Base-by-base conservation (phyloP, 140 eudicot species). In the Ambrosia hybrid region DNA sequence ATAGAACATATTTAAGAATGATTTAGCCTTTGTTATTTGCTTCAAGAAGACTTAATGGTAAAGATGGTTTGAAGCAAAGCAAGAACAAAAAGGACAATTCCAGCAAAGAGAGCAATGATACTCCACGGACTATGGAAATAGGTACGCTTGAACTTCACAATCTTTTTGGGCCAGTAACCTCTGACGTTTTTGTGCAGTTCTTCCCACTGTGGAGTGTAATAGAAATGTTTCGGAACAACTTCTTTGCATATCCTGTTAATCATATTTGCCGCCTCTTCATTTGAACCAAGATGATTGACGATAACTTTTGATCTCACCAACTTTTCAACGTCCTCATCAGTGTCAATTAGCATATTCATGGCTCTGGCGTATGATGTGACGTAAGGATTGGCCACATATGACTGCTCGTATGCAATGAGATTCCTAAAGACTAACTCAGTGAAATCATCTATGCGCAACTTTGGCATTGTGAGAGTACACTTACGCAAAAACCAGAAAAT, bases 221-320 rank as follows among this genome's bases (percentile, higher is more conserved):
- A 48, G n/a, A 48, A 53, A 53, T 53, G 21, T n/a, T 15, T 4
- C n/a, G 21, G 21, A 6, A 53, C 21, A 53, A 53, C 59, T 13
- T 53, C 21, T 53, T 53, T 53, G 59, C 59, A 53, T 13, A 13
- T 53, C 21, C 21, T 53, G 21, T 53, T 53, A 13, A 53, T 53
- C 59, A 53, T 53, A n/a, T 53, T 53, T 53, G 59, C 59, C 3
- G 59, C 59, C 21, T 53, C 59, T 53, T 53, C 59, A 53, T 53
- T n/a, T 15, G 59, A 53, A 53, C 59, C 59, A 3, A 53, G 4
- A 13, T 15, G 21, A 15, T 53, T 53, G 59, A 53, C 26, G 7
- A 53, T 14, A 5, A 53, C 59, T 53, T 53, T 53, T 53, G 59
- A 53, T n/a, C 12, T 15, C 21, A 53, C 59, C 9, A 53, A 53